phyloP scores from a whole-genome alignment of 306 rosid species.

The Dicorynia guianensis region DNA sequence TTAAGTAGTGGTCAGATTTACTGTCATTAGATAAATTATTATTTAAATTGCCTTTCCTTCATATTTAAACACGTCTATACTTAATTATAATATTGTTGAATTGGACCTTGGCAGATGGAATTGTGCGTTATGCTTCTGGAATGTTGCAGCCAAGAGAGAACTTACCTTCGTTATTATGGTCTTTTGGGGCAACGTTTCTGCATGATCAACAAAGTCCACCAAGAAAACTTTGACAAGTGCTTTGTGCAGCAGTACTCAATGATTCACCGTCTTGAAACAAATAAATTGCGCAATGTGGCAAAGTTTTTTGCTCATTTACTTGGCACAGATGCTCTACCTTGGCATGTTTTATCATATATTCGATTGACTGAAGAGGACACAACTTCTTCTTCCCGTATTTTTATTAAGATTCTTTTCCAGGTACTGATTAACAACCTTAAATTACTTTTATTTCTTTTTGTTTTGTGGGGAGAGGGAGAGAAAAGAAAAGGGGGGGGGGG shows the following conservation, averaged over 20 bases:
- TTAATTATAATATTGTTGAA: constrained; percentile 9
- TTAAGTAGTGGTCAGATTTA: not conserved
- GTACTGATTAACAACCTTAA: constrained; percentile 45
- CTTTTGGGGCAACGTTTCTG: constrained; percentile 92
- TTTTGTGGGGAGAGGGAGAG: not conserved
- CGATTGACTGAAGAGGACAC: constrained; percentile 24
- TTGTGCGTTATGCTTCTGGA: constrained; percentile 81
- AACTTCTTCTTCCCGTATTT: constrained; percentile 48
- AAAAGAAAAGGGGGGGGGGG: not conserved
- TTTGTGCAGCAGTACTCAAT: constrained; percentile 93
- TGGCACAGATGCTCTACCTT: constrained; percentile 87
- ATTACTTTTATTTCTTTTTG: not conserved
- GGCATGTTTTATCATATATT: constrained; percentile 53
- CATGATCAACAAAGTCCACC: constrained; percentile 84
- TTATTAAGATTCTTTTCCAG: constrained; percentile 49
- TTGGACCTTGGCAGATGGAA: constrained; percentile 69
- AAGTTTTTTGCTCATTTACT: constrained; percentile 92
- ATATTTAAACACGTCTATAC: not conserved
- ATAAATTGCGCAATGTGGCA: constrained; percentile 58
- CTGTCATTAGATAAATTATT: not conserved
- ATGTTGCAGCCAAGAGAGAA: constrained; percentile 95
- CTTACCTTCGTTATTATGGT: constrained; percentile 87
- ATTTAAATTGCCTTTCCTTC: not conserved
- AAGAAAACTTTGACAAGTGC: constrained; percentile 91
- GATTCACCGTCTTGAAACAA: constrained; percentile 49